Base-by-base conservation (phyloP, 2,329 filamentous ascomycete genomes). In the Colletotrichum kahawae region DNA sequence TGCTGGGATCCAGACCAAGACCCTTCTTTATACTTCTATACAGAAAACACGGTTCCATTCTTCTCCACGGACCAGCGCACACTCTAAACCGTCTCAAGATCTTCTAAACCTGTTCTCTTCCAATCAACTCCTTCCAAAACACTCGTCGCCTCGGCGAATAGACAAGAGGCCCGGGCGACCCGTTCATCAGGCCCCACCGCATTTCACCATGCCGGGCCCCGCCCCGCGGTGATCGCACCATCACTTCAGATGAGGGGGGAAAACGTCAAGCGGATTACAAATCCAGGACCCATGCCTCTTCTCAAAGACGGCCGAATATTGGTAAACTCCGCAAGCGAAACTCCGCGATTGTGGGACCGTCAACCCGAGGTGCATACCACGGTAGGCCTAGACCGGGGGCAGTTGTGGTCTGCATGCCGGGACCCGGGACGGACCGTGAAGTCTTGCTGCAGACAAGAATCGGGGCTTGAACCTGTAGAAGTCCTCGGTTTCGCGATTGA, bases 241-340 rank as follows among this genome's bases (percentile, higher is more conserved):
- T 57, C 38, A 71, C 72, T 63, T 75, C 63, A 71, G 34, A 68
- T 71, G 73, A 70, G 63, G 57, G 33, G 72, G 31, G 27, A 51
- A 36, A 18, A 38, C 33, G 27, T 27, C 16, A 8, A 27, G 43
- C 18, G 14, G 70, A 51, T 75, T 75, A 75, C 70, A 75, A 75
- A 75, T 73, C 56, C 69, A 54, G 48, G 10, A 51, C 43, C 43
- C 12, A 51, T 51, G 43, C 21, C 24, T 31, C 16, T 18, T 31
- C 54, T 31, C 4, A 29, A 36, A 21, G n/a, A 21, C 33, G 16
- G 18, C 60, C 34, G 33, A 29, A 5, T 59, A 14, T 36, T 51
- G 43, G 8, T 4, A 29, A 68, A 67, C n/a, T 62, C 63, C 51
- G 34, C 51, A 34, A 16, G 14, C 38, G n/a, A 24, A 54, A 68